These are phyloP conservation scores for Mortierella sp. DNA, from an alignment of 371 early-diverging fungal species.

Conservation along the genomic window DNA sequence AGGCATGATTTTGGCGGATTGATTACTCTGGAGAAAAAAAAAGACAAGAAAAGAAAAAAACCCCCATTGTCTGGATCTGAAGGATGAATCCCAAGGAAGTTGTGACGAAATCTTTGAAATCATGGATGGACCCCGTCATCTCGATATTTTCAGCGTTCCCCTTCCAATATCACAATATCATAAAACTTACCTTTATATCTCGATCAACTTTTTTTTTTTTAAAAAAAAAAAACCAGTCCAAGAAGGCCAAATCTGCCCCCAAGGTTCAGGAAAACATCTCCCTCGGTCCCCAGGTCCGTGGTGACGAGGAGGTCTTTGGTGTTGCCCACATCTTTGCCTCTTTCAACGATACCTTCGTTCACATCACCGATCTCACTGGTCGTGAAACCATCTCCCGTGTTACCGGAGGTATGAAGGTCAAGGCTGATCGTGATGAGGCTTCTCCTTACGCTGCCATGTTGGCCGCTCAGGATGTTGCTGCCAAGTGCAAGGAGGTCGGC, in stretches of 20 bases:
- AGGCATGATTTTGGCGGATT: too few species aligned
- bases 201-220: too few species aligned
- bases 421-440: constrained; percentile 99
- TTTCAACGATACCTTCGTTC: constrained; percentile 99
- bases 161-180: too few species aligned
- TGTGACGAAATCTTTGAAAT: too few species aligned
- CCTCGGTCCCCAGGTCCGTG: constrained; percentile 98
- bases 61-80: too few species aligned
- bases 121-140: too few species aligned
- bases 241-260: constrained; percentile 81
- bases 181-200: too few species aligned
- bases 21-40: too few species aligned
- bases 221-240: constrained; percentile 65
- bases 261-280: constrained; percentile 89
- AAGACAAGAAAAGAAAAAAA: too few species aligned
- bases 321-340: constrained; percentile 99
- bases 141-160: too few species aligned
- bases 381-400: constrained; percentile 99
- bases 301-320: constrained; percentile 99
- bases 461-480: constrained; percentile 99
- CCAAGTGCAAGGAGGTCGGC: constrained; percentile 99
- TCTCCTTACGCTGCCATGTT: constrained; percentile 99
- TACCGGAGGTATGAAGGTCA: constrained; percentile 99
- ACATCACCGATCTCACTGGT: constrained; percentile 99
- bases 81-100: too few species aligned